Percentiles rank a stretch among this genome's conserved stretches.
Conservation (phyloP, 352 stramenopile genomes). For the Phytopythium oedochilum region DNA sequence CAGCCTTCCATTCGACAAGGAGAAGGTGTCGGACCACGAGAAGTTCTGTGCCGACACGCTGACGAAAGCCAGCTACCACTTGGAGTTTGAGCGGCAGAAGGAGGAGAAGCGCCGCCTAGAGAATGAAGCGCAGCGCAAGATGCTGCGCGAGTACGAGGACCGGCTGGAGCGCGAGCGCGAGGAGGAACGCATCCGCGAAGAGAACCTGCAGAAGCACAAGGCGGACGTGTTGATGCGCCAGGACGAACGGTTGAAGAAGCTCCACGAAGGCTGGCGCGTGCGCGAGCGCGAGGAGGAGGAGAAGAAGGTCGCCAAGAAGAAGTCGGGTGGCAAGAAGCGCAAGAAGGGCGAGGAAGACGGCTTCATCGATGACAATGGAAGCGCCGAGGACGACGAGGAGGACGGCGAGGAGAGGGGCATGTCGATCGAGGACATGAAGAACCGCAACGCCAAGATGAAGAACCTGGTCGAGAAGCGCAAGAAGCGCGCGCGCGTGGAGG, state of each 20-base stretch:
- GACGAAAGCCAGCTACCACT: conserved; percentile 84
- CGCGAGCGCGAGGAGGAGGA: conserved; percentile 81
- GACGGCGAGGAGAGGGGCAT: conserved; percentile 54
- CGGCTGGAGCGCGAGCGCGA: conserved; percentile 62
- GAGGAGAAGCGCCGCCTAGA: conserved; percentile 82
- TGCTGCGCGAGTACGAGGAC: conserved; percentile 81
- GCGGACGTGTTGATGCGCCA: conserved; percentile 76
- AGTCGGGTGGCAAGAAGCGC: conserved; percentile 65
- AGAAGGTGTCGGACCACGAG: conserved; percentile 84
- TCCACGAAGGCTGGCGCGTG: conserved; percentile 80
- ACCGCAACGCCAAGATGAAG: conserved; percentile 84
- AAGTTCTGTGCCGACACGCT: conserved; percentile 86
- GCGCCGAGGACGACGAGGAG: conserved; percentile 55
- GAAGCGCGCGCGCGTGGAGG: conserved; percentile 50
- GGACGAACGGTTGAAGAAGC: conserved; percentile 74
- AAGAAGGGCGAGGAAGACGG: conserved; percentile 76
- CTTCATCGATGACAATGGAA: conserved; percentile 60
- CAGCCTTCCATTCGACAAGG: conserved; percentile 75
- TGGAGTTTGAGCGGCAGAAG: conserved; percentile 87
- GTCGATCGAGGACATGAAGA: conserved; percentile 90
- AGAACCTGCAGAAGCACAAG: conserved; percentile 56
- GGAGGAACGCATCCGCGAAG: conserved; percentile 38
- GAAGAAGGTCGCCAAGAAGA: conserved; percentile 76
- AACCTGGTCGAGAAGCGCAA: conserved; percentile 82
- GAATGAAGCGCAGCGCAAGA: conserved; percentile 76